Base-by-base conservation (phyloP, 2,329 filamentous ascomycete genomes). In the Xylariaceae sp. region DNA sequence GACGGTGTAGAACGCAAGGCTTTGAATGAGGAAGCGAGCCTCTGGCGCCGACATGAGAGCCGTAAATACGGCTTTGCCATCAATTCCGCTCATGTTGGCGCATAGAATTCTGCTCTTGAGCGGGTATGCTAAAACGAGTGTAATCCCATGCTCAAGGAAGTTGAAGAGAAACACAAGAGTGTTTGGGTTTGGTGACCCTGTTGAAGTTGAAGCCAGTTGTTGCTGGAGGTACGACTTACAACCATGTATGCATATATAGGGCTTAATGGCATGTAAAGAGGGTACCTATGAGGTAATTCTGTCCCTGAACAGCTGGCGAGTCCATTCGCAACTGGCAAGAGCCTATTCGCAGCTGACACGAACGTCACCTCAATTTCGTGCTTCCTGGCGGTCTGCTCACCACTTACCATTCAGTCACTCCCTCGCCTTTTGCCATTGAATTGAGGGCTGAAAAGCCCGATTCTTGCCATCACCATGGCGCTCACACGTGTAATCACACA, bases 371-470 rank as follows among this genome's bases (percentile, higher is more conserved):
- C 50, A 30, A n/a, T 23, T 55, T 11, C 54, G 39, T 50, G 35
- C 41, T 17, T 48, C 15, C 45, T 23, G 15, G 15, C 13, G 13
- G 55, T 54, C 58, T 58, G 57, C 44, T 39, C 56, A 41, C 34
- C 51, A 30, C 23, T 30, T 30, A 30, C 23, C 37, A 53, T 8
- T 47, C 18, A 58, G 53, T 54, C 61, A 56, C 56, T 61, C 61
- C 51, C 58, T 63, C 13, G 39, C 55, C 55, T 51, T 55, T 13
- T 60, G 66, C 62, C 67, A 70, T 71, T 70, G 69, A 69, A 67
- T 71, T 70, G 69, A 69, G 68, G 67, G 68, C 67, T 66, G 60
- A 44, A 60, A 65, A 66, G 67, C 66, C 67, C 66, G 66, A 53
- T 35, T 60, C 53, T 51, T 53, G 50, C 60, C 52, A 52, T 63